Percentiles rank a stretch among this genome's conserved stretches.
Conservation (phyloP, 176 grass and related monocot species). For the Eragrostis nindensis region DNA sequence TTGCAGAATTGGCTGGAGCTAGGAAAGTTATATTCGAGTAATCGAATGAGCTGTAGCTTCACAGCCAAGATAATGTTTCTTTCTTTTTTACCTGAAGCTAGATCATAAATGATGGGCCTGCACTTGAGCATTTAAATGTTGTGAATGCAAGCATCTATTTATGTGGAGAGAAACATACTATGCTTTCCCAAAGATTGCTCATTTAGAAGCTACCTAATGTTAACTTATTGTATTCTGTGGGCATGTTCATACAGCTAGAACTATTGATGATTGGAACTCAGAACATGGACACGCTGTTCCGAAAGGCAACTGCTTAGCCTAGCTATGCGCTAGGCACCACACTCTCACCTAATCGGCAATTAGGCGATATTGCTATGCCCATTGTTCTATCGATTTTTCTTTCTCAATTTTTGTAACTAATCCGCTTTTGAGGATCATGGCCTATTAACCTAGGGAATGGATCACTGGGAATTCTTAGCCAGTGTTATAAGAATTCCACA, state of each 20-base stretch:
- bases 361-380: background rate
- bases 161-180: background rate
- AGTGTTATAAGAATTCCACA: constrained; percentile 9
- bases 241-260: constrained; percentile 6
- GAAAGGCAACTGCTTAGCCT: background rate
- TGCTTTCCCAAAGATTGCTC: background rate
- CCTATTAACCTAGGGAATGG: background rate
- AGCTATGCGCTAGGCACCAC: too few relatives aligned
- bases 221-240: background rate
- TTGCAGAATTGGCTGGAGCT: background rate
- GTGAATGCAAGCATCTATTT: background rate
- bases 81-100: too few relatives aligned
- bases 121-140: background rate
- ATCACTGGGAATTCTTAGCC: background rate
- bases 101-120: background rate
- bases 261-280: background rate
- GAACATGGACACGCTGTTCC: background rate
- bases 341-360: background rate
- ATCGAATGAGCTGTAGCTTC: background rate
- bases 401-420: background rate
- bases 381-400: background rate
- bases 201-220: background rate
- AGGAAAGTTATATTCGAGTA: background rate
- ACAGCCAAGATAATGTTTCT: too few relatives aligned
- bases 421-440: background rate